Conservation (phyloP, 208 protist species). For the Phytomonas serpens region DNA sequence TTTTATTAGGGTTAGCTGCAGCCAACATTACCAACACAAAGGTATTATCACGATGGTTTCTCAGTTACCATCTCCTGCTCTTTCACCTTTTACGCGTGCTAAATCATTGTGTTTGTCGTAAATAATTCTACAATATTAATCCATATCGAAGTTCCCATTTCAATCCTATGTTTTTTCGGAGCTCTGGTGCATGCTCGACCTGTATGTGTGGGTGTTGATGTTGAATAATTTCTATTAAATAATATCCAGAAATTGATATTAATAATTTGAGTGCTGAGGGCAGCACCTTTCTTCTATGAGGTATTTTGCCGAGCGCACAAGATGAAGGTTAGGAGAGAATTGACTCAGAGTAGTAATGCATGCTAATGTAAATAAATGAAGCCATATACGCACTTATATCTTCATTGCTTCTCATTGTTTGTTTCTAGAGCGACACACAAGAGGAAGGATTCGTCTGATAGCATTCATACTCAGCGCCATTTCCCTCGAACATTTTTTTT, state of each 20-base stretch:
- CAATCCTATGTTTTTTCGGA: background rate
- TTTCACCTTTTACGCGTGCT: background rate
- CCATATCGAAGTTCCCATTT: background rate
- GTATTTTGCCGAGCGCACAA: background rate
- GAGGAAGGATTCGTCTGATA: background rate
- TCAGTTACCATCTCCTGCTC: background rate
- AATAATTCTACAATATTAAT: conserved; percentile 6
- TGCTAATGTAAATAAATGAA: conserved; percentile 1
- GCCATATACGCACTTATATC: background rate
- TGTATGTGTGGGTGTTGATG: conserved; percentile 2
- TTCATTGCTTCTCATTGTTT: background rate
- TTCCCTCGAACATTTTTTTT: background rate
- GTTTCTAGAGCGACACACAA: background rate
- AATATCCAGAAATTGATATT: conserved; percentile 5
- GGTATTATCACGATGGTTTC: background rate
- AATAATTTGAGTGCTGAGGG: background rate
- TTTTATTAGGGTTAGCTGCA: conserved; percentile 3
- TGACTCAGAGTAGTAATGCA: background rate
- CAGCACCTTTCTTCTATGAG: background rate
- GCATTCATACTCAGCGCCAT: background rate
- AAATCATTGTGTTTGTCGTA: background rate
- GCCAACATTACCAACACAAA: background rate
- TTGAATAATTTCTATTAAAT: conserved; percentile 7
- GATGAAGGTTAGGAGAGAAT: background rate
- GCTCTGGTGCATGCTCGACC: background rate